A percentile compares a stretch with the other conserved stretches of the same genome.
These are phyloP conservation scores for Termitomyces sp. DNA, from an alignment of 768 basidiomycete genomes.

Conservation along the genomic window DNA sequence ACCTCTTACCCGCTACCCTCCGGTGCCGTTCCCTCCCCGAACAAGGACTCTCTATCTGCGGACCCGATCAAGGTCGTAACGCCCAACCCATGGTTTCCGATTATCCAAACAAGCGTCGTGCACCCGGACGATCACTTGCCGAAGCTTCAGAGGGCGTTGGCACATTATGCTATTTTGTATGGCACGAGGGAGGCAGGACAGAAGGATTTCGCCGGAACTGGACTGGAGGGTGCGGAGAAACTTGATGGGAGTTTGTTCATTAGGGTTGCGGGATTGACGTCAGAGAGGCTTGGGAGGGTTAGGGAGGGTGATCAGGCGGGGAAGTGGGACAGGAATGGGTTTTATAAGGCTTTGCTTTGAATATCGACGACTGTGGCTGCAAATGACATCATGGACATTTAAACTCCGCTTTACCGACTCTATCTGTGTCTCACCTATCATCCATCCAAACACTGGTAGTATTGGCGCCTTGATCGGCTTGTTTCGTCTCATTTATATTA, in stretches of 20 bases:
- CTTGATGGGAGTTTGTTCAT: constrained; percentile 59
- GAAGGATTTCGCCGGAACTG: constrained; percentile 22
- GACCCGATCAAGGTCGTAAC: constrained; percentile 30
- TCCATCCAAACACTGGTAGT: no score
- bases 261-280: constrained; percentile 43
- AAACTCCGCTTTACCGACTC: no score
- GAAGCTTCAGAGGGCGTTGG: constrained; percentile 29
- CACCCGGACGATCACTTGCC: constrained; percentile 56
- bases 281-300: constrained; percentile 23
- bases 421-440: no score
- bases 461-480: no score
- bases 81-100: constrained; percentile 58
- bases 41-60: constrained; percentile 18
- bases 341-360: constrained; percentile 4
- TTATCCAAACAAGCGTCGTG: constrained; percentile 50
- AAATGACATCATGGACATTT: no score
- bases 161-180: constrained; percentile 23
- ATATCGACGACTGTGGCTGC: no score
- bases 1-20: constrained; percentile 14
- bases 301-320: constrained; percentile 21
- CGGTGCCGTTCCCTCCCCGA: constrained; percentile 22
- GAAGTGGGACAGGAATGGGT: constrained; percentile 17
- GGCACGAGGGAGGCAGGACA: constrained; percentile 27
- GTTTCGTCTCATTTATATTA: no score
- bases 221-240: constrained; percentile 40